These are phyloP conservation scores for Aspergillus fijiensis DNA, from an alignment of 2,329 filamentous ascomycete genomes.

Conservation along the genomic window DNA sequence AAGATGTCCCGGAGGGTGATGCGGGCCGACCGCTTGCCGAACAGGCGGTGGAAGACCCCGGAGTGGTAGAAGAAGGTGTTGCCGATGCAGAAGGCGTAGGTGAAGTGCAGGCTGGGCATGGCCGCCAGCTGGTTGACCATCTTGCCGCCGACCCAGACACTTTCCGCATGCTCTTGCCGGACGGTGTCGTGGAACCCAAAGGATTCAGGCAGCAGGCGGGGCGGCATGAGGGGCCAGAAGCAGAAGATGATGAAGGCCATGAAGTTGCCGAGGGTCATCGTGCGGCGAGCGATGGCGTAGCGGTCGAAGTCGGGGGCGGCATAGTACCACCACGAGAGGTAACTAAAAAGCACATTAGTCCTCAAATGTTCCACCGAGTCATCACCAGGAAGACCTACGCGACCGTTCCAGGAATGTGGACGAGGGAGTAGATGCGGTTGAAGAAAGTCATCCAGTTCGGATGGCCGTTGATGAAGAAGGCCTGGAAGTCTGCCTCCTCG, in stretches of 20 bases:
- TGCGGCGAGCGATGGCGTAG: conserved; percentile 58
- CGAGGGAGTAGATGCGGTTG: conserved; percentile 52
- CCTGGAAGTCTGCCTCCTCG: conserved; percentile 46
- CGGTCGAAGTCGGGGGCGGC: conserved; percentile 46
- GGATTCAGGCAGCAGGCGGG: conserved; percentile 58
- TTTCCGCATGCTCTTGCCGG: conserved; percentile 54
- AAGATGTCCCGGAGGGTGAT: conserved; percentile 43
- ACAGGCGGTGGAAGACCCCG: conserved; percentile 48
- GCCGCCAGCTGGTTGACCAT: conserved; percentile 60
- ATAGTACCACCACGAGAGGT: conserved; percentile 46
- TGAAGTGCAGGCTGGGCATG: conserved; percentile 60
- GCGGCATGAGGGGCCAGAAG: conserved; percentile 65
- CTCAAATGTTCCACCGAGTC: background rate
- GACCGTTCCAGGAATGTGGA: conserved; percentile 54
- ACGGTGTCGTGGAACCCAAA: conserved; percentile 64
- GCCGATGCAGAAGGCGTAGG: conserved; percentile 57
- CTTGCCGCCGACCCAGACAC: conserved; percentile 56
- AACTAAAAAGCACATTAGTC: conserved; percentile 23
- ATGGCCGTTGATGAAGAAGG: conserved; percentile 46
- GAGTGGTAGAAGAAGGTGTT: conserved; percentile 55
- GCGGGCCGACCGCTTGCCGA: conserved; percentile 44
- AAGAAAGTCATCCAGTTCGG: conserved; percentile 46
- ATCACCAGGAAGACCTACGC: conserved; percentile 44
- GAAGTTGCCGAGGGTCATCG: conserved; percentile 63
- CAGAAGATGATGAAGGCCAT: conserved; percentile 62